Percentiles rank a stretch among this genome's conserved stretches.
These are phyloP conservation scores for Alnus rubra DNA, from an alignment of 306 rosid genomes.

Conservation along the genomic window DNA sequence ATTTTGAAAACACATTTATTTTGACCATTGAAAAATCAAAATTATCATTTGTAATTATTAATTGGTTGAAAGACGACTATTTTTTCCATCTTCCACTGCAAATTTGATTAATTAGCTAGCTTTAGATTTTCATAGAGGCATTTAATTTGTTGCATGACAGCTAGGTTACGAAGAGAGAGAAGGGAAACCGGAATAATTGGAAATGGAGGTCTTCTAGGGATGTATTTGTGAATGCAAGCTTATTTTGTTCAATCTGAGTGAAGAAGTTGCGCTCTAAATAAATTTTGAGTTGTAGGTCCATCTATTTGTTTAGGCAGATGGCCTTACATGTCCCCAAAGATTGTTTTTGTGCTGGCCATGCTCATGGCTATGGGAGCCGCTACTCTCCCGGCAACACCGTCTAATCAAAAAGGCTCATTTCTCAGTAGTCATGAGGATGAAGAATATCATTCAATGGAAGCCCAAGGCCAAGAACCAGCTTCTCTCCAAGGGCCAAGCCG, in stretches of 20 bases:
- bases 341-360: too few relatives aligned
- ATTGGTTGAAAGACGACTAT: too few relatives aligned
- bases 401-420: not conserved
- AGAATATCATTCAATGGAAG: not conserved
- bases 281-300: too few relatives aligned
- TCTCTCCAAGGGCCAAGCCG: slow-evolving; percentile 34
- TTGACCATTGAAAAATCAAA: too few relatives aligned
- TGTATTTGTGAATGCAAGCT: slow-evolving; percentile 71
- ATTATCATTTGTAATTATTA: too few relatives aligned
- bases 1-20: too few relatives aligned
- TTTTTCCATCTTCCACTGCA: too few relatives aligned
- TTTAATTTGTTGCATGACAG: slow-evolving; percentile 16
- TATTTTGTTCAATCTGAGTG: slow-evolving; percentile 85
- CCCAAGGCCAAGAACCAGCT: slow-evolving; percentile 11
- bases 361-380: too few relatives aligned
- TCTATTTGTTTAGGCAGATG: too few relatives aligned
- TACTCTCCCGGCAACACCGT: slow-evolving; percentile 23
- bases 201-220: slow-evolving; percentile 89
- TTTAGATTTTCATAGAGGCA: not conserved
- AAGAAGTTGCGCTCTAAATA: slow-evolving; percentile 80
- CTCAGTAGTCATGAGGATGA: not conserved
- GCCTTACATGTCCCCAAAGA: too few relatives aligned
- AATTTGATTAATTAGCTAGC: too few relatives aligned
- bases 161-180: slow-evolving; percentile 76
- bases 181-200: slow-evolving; percentile 57